Base-by-base conservation (phyloP, 768 basidiomycete genomes). In the Fistulinella prunicolor region DNA sequence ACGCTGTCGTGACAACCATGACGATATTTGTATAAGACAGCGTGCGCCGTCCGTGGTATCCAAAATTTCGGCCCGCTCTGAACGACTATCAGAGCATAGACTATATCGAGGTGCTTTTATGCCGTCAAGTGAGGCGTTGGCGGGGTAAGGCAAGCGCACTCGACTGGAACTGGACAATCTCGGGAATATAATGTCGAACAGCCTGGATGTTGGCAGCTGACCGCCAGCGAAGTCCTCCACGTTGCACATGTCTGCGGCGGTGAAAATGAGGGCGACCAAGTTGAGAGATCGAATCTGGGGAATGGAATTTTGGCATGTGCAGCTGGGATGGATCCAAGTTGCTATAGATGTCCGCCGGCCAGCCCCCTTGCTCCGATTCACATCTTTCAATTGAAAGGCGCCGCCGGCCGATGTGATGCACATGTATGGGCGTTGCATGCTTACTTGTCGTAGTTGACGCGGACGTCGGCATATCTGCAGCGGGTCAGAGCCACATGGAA, bases 1-100 rank as follows among this genome's bases (percentile, higher is more conserved):
- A 19, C 17, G 35, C 32, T 16, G 17, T 17, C 16, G 35, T 16
- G 35, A 36, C 13, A 14, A 32, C 30, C 34, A 37, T 44, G 8
- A 10, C 19, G 3, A 12, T 23, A 19, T 24, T 9, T 20, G 13
- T 37, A n/a, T n/a, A n/a, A n/a, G n/a, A n/a, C n/a, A 54, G 82
- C 48, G 66, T 62, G 46, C 74, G 81, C 45, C 72, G 73, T 24
- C 69, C 78, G 24, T 83, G 82, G 82, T 81, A 75, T 59, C 55
- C 66, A 16, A 79, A 77, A 54, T 83, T 85, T 64, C 74, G 79
- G 44, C 52, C 70, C 46, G 70, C 71, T 5, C 51, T 85, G 48
- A 61, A 61, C 36, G 61, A 56, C 20, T 78, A 78, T 42, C 57
- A 61, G 38, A 72, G 69, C 20, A 45, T 77, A 22, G 75, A 75